Base-by-base conservation (phyloP, 2,329 filamentous ascomycete species). In the Zymoseptoria brevis region DNA sequence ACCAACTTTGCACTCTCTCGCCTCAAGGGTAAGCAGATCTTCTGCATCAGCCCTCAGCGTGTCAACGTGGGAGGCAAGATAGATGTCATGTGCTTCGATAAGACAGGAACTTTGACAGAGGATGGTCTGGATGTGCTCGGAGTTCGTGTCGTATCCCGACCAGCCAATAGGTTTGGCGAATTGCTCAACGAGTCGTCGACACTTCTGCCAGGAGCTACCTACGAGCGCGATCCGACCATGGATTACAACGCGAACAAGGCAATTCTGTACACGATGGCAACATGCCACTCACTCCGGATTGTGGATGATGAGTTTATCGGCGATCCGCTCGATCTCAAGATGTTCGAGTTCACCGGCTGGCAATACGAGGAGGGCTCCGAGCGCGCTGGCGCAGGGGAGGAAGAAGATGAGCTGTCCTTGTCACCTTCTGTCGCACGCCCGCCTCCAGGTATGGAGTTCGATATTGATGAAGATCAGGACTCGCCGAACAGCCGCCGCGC, bases 291-390 rank as follows among this genome's bases (percentile, higher is more conserved):
- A 0, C 80, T 99, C 8, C 85, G 92, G 53, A 83, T 87, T 9
- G 87, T 99, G 16, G 92, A 97, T 62, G 87, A 84, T 53, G 91
- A 96, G 71, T 82, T 97, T 49, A 82, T 99, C 35, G 94, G 94
- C 1, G 94, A 99, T 69, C 94, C 95, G 4, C 79, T 99, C 1
- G 94, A 99, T 72, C 80, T 96, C 59, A 97, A 97, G 72, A 99
- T 99, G 94, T 99, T 99, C 71, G 87, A 96, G 64, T 99, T 96
- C 67, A 97, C 94, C 0, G 83, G 83, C 5, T 99, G 94, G 94
- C 83, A 84, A 3, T 99, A 90, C 67, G 89, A 96, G 72, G 94
- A 99, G 77, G 90, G 91, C 1, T 86, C 86, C 52, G 86, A 92
- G 66, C 81, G 80, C 22, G 62, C 65, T 6, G 82, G 81, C 26